These are phyloP conservation scores for Tilletiopsis washingtonensis DNA, from an alignment of 1,284 basidiomycete species.

Conservation along the genomic window DNA sequence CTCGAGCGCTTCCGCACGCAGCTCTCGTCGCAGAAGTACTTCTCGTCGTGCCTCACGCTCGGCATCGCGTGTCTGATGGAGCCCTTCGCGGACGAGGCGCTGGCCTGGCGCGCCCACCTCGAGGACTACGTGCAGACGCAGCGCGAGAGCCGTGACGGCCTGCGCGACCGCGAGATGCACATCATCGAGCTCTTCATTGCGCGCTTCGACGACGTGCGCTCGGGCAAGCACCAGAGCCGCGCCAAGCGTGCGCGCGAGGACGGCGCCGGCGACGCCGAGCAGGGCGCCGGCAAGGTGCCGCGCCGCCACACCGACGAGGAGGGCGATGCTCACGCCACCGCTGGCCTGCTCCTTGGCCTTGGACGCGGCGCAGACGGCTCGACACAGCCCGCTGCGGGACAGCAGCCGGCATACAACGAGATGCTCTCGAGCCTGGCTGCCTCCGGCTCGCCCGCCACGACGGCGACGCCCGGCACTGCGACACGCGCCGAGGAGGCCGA, in stretches of 20 bases:
- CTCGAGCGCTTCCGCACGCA: background rate
- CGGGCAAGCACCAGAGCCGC: constrained; percentile 1
- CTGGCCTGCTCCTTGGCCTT: constrained; percentile 4
- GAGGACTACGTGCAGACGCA: constrained; percentile 14
- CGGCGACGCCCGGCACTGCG: background rate
- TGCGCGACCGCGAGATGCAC: constrained; percentile 29
- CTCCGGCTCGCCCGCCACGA: background rate
- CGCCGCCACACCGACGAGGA: background rate
- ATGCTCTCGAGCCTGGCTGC: background rate
- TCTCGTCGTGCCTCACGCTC: constrained; percentile 30
- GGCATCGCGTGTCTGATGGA: constrained; percentile 34
- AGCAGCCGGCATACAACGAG: background rate
- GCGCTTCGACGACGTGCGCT: constrained; percentile 21
- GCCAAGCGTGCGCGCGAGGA: background rate
- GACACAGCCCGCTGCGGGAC: no score
- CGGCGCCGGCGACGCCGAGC: background rate
- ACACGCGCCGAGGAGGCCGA: background rate
- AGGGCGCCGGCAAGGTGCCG: no score
- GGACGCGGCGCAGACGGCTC: no score
- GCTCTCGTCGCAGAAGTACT: constrained; percentile 1
- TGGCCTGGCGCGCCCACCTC: constrained; percentile 20
- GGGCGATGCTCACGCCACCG: constrained; percentile 3
- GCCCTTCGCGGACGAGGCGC: constrained; percentile 21
- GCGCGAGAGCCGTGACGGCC: constrained; percentile 19
- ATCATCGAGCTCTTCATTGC: constrained; percentile 30